Percentiles rank a stretch among this genome's conserved stretches.
Evolutionary conservation across 1,284 basidiomycete species (phyloP).

Genomic region (Xerocomus nothofagi): DNA sequence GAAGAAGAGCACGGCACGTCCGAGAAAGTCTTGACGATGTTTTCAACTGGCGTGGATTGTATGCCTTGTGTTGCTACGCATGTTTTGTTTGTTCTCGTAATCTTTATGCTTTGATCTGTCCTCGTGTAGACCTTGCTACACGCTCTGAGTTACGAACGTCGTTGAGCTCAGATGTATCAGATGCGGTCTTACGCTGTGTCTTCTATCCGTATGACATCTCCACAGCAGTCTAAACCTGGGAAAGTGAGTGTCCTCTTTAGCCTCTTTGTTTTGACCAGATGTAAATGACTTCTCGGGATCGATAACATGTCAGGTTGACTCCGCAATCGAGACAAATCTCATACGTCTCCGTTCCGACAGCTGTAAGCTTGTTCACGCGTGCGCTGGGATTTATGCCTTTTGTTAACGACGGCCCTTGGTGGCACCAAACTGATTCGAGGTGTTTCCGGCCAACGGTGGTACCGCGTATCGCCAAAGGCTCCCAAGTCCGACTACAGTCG

Average conservation of each 20-base stretch:
- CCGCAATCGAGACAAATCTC: too few species aligned
- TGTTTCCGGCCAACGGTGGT: background rate
- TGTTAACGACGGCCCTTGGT: background rate
- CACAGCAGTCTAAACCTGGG: background rate
- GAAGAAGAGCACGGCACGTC: conserved; percentile 21
- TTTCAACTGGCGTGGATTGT: conserved; percentile 2
- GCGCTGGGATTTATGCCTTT: background rate
- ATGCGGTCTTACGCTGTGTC: background rate
- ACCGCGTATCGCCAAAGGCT: background rate
- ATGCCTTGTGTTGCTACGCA: conserved; percentile 20
- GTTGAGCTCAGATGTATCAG: background rate
- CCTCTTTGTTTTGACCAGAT: background rate
- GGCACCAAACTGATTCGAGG: background rate
- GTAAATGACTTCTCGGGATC: background rate
- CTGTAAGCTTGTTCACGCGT: background rate
- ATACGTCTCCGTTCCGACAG: too few species aligned
- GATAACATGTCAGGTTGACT: background rate
- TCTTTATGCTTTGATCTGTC: conserved; percentile 5
- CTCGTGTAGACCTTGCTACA: background rate
- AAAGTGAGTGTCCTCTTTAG: background rate
- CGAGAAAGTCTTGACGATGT: conserved; percentile 27
- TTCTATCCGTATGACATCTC: background rate
- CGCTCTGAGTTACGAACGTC: background rate
- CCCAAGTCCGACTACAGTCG: too few species aligned
- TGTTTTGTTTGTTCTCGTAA: conserved; percentile 12